A percentile compares a stretch with the other conserved stretches of the same genome.
These are phyloP conservation scores for Violaceomyces palustris DNA, from an alignment of 1,284 basidiomycete genomes.

Conservation along the genomic window DNA sequence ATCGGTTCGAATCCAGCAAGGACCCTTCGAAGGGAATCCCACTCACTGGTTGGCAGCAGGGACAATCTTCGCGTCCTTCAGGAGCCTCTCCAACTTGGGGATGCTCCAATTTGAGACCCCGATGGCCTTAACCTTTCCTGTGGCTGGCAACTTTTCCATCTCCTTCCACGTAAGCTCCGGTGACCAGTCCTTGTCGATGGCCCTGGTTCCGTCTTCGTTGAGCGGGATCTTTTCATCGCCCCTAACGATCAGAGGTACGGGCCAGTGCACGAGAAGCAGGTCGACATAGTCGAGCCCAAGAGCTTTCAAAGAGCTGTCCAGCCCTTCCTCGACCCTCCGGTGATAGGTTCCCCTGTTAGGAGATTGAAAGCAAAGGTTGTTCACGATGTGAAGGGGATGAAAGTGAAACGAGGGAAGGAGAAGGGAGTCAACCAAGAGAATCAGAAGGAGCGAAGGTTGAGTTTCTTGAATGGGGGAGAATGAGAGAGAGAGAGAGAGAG, in stretches of 20 bases:
- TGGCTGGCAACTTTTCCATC: conserved; percentile 69
- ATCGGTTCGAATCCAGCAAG: too few relatives aligned
- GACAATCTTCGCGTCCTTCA: conserved; percentile 62
- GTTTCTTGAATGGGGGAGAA: too few relatives aligned
- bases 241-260: conserved; percentile 60
- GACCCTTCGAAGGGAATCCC: too few relatives aligned
- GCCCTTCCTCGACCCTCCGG: conserved; percentile 59
- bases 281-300: conserved; percentile 75
- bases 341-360: conserved; percentile 23
- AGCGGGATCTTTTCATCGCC: conserved; percentile 63
- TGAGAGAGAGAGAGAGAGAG: neutral
- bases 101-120: conserved; percentile 57
- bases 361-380: too few relatives aligned
- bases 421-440: neutral
- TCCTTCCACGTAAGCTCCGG: conserved; percentile 72
- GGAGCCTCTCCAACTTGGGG: conserved; percentile 41
- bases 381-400: too few relatives aligned
- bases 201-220: conserved; percentile 65
- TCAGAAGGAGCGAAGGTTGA: neutral
- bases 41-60: conserved; percentile 66
- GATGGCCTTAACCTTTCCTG: conserved; percentile 71
- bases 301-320: conserved; percentile 67
- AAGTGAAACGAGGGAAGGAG: too few relatives aligned
- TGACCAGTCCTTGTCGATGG: conserved; percentile 62
- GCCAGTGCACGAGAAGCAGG: conserved; percentile 58